phyloP scores from a whole-genome alignment of 805 yeast species.

The Ogataea saltuana region DNA sequence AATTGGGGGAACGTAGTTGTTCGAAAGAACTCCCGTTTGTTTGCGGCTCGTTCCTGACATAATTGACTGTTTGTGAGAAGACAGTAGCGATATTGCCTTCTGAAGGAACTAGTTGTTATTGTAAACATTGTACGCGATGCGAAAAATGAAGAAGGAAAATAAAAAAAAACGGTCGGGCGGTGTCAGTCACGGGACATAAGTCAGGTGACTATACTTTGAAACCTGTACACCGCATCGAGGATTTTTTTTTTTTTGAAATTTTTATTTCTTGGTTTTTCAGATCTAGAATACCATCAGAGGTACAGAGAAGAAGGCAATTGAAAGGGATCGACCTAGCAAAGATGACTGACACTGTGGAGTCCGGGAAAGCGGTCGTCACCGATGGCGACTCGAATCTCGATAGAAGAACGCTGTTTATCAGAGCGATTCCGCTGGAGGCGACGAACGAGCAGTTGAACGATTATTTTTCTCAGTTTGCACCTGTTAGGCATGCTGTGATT shows the following conservation, averaged over 20 bases:
- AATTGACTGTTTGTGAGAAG: neutral
- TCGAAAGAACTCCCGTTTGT: conserved; percentile 36
- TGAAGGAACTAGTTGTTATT: neutral
- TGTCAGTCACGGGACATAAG: too few species aligned
- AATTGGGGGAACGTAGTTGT: conserved; percentile 36
- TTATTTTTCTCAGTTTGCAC: conserved; percentile 88
- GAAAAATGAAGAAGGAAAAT: too few species aligned
- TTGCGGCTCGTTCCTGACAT: conserved; percentile 10
- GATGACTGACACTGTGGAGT: conserved; percentile 2
- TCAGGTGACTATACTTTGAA: neutral
- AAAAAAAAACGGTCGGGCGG: too few species aligned
- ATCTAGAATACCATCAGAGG: neutral
- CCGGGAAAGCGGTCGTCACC: neutral
- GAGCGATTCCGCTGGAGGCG: conserved; percentile 79
- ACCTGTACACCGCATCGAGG: conserved; percentile 6
- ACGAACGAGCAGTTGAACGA: conserved; percentile 80
- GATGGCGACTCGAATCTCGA: conserved; percentile 41
- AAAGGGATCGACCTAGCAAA: too few species aligned
- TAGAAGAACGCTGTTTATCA: conserved; percentile 74
- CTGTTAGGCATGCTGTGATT: conserved; percentile 92
- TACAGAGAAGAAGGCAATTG: too few species aligned
- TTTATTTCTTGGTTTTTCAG: conserved; percentile 2
- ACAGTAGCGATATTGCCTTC: neutral
- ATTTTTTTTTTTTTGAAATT: conserved; percentile 5
- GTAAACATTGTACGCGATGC: conserved; percentile 5